Base-by-base conservation (phyloP, 2,329 filamentous ascomycete genomes). In the Claviceps humidiphila region DNA sequence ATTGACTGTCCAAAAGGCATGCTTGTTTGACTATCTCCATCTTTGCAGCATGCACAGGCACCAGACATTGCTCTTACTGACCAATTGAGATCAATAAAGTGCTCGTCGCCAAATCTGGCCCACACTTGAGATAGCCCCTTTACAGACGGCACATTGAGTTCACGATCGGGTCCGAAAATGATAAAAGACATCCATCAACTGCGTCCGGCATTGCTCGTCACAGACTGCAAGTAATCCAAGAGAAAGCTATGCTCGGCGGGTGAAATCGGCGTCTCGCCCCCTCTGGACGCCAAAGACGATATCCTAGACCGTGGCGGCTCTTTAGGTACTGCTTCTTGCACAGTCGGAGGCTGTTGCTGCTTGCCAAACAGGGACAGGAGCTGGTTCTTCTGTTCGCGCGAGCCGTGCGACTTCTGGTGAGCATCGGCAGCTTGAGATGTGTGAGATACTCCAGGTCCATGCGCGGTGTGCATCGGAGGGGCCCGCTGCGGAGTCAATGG, bases 191-290 rank as follows among this genome's bases (percentile, higher is more conserved):
- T 17, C 4, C 9, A 11, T 46, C 24, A 52, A 64, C 54, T 69
- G 41, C 66, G 64, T 22, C 63, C 63, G n/a, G 64, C 63, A 44
- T 61, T 69, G 39, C 69, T 68, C 11, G 74, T 73, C 2, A 74
- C 71, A 26, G 72, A 73, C 57, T 87, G 80, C 60, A 94, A 69
- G 63, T 89, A 93, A 9, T 79, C 84, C 50, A 93, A 72, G 62
- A 94, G 69, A 60, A 93, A 93, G 16, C 75, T 82, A 62, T 86
- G 84, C 58, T 93, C 83, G 0, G 80, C 84, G 0, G 85, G 78
- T 4, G 83, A 85, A 45, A 82, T 80, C 13, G 77, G 71, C 37
- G 74, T 73, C 60, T 76, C 69, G 13, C 66, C 68, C 30, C 59
- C 62, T 9, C 65, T 66, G 50, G 74, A 72, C 11, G 68, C 68